Evolutionary conservation across 2,329 filamentous ascomycete species (phyloP).

Genomic region (Botryosphaeria dothidea): DNA sequence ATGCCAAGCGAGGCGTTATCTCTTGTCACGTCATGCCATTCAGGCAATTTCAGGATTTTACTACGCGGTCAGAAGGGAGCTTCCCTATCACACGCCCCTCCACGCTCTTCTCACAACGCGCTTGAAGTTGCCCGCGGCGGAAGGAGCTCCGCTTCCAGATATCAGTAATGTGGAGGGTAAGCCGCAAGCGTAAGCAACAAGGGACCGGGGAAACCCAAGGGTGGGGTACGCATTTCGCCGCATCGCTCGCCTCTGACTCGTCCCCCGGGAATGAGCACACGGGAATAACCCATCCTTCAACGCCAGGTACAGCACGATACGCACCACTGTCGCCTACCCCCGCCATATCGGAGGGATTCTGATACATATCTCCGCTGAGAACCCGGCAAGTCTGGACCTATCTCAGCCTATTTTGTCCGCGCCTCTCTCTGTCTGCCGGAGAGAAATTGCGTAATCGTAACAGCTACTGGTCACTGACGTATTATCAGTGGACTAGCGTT

Average conservation of each 20-base stretch:
- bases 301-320: constrained; percentile 5
- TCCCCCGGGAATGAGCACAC: not conserved
- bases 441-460: constrained; percentile 4
- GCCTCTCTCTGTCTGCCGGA: not conserved
- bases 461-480: not conserved
- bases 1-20: not conserved
- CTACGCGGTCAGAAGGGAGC: not conserved
- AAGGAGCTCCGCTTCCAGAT: not conserved
- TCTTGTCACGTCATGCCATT: not conserved
- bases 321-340: not conserved
- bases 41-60: not conserved
- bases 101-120: not conserved
- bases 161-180: not conserved
- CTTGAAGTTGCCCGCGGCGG: not conserved
- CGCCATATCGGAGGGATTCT: not conserved
- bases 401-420: not conserved
- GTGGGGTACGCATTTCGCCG: constrained; percentile 3
- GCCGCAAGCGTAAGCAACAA: not conserved
- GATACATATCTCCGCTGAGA: not conserved
- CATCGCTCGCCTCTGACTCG: not conserved
- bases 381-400: not conserved
- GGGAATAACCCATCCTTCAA: not conserved
- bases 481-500: not conserved
- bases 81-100: no score
- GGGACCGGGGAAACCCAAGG: not conserved